Conservation (phyloP, 164 flowering plant genomes). For the Cinnamomum micranthum region DNA sequence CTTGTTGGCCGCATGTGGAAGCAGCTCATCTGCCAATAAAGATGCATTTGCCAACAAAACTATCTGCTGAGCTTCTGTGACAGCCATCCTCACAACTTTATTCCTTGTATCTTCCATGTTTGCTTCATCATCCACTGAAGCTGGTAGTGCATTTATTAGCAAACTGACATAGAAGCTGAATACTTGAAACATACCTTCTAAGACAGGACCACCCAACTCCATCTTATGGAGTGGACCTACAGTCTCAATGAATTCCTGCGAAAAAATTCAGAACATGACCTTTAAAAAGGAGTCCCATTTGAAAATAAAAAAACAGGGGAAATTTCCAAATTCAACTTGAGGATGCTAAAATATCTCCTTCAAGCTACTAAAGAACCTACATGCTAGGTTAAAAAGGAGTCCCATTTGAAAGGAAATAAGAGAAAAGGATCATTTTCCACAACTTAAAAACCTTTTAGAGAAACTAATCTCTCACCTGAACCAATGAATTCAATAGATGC, state of each 20-base stretch:
- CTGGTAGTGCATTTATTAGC: conserved; percentile 87
- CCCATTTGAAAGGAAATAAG: background rate
- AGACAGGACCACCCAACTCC: conserved; percentile 76
- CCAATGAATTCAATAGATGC: conserved; percentile 89
- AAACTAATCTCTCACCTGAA: conserved; percentile 56
- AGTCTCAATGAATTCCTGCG: conserved; percentile 93
- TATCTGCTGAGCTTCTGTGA: conserved; percentile 88
- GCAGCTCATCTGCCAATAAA: conserved; percentile 85
- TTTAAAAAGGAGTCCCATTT: no score
- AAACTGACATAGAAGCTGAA: conserved; percentile 73
- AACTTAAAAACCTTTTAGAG: background rate
- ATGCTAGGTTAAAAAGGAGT: background rate
- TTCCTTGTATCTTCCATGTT: conserved; percentile 61
- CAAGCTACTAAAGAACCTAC: no score
- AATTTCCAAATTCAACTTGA: background rate
- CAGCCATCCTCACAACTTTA: conserved; percentile 89
- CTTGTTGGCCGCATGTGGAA: conserved; percentile 93
- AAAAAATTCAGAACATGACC: background rate
- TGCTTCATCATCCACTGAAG: conserved; percentile 82
- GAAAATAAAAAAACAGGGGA: no score
- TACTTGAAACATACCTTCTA: conserved; percentile 80
- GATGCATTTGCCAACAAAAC: conserved; percentile 91
- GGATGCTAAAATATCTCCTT: background rate
- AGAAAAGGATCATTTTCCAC: background rate
- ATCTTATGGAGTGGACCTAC: conserved; percentile 87